These are phyloP conservation scores for Hanseniaspora pseudoguilliermondii DNA, from an alignment of 805 yeast species.

Conservation along the genomic window DNA sequence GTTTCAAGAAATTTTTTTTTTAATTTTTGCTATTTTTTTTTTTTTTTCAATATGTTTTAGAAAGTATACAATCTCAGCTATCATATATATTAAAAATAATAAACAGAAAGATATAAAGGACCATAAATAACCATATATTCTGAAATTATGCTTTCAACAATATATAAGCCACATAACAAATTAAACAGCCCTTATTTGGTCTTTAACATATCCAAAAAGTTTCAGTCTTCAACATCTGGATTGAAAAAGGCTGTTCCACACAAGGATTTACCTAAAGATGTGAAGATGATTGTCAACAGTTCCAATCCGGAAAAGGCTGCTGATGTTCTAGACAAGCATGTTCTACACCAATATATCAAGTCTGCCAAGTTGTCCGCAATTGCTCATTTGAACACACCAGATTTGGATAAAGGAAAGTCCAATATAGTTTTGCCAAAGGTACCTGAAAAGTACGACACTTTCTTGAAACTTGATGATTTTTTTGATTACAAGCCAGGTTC, in stretches of 20 bases:
- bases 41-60: no score
- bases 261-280: background rate
- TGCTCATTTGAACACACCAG: conserved; percentile 3
- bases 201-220: background rate
- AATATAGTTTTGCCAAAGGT: background rate
- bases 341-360: conserved; percentile 38
- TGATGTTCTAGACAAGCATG: background rate
- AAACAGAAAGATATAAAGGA: no score
- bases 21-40: no score
- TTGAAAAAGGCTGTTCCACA: conserved; percentile 6
- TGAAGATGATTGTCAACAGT: conserved; percentile 1
- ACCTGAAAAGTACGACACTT: conserved; percentile 44
- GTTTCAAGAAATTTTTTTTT: no score
- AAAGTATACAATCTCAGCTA: no score
- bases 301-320: conserved; percentile 1
- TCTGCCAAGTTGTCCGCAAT: conserved; percentile 55
- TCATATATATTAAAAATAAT: no score
- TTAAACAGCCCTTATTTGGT: background rate
- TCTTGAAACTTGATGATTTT: conserved; percentile 53
- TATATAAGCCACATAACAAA: background rate
- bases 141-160: background rate
- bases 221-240: background rate
- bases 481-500: conserved; percentile 46
- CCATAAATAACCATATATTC: background rate
- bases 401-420: conserved; percentile 3